phyloP scores from a whole-genome alignment of 345 rosid genomes.

The Kandelia obovata region DNA sequence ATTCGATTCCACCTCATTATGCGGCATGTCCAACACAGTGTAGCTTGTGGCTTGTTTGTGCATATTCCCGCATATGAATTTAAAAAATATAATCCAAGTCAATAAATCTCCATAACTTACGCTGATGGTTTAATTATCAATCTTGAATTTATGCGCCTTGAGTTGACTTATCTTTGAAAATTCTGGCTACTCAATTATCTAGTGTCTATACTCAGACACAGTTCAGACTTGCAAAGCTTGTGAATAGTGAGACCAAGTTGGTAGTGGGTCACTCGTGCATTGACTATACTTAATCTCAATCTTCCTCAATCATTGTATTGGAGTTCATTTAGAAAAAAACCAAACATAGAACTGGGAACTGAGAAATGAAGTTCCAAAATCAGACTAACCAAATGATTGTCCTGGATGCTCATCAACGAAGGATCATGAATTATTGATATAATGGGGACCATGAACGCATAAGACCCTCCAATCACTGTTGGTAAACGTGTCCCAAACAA shows the following conservation, averaged over 20 bases:
- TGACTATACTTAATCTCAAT: conserved; percentile 24
- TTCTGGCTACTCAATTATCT: no score
- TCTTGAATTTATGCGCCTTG: no score
- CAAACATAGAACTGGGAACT: conserved; percentile 15
- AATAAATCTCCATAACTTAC: no score
- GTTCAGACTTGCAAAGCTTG: no score
- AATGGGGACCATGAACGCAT: conserved; percentile 95
- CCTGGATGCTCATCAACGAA: conserved; percentile 63
- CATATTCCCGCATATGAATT: no score
- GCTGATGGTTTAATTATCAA: no score
- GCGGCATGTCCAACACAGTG: no score
- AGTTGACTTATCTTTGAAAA: no score
- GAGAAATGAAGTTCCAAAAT: conserved; percentile 1
- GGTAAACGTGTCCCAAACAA: conserved; percentile 92
- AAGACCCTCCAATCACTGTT: conserved; percentile 93
- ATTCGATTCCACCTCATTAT: no score
- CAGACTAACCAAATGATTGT: conserved; percentile 63
- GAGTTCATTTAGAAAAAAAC: conserved; percentile 6
- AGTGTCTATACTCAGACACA: no score
- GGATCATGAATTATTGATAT: conserved; percentile 88
- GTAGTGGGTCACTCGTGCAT: conserved; percentile 31
- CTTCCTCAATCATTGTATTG: conserved; percentile 9
- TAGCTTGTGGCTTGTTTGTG: no score
- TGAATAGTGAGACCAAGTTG: conserved; percentile 3
- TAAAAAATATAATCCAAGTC: not conserved